Conservation (phyloP, 2,329 filamentous ascomycete genomes). For the Ascochyta lentis region DNA sequence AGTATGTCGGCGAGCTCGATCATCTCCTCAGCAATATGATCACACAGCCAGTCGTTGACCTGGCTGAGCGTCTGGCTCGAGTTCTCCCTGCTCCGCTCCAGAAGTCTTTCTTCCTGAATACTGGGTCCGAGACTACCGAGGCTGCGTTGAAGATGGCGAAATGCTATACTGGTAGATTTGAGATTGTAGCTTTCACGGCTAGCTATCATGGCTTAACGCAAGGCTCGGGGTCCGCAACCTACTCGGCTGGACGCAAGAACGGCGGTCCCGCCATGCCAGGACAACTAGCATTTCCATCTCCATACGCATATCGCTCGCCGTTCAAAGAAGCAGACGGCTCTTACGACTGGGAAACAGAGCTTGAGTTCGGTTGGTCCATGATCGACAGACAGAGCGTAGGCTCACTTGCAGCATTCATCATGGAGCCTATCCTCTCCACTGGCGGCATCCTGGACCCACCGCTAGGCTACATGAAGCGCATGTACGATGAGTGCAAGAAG, state of each 20-base stretch:
- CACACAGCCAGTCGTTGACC: slow-evolving; percentile 62
- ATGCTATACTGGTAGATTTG: slow-evolving; percentile 65
- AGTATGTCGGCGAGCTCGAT: slow-evolving; percentile 61
- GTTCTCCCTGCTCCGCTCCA: slow-evolving; percentile 59
- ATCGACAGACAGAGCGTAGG: slow-evolving; percentile 66
- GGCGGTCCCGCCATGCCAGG: slow-evolving; percentile 60
- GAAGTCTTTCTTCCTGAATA: slow-evolving; percentile 65
- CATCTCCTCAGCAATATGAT: slow-evolving; percentile 68
- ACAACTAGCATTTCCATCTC: slow-evolving; percentile 64
- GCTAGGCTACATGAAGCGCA: slow-evolving; percentile 62
- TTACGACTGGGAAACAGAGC: slow-evolving; percentile 70
- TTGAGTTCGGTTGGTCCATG: slow-evolving; percentile 67
- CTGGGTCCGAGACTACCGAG: slow-evolving; percentile 58
- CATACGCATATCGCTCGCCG: slow-evolving; percentile 66
- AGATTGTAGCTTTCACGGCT: slow-evolving; percentile 63
- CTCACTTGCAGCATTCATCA: slow-evolving; percentile 67
- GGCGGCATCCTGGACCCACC: slow-evolving; percentile 68
- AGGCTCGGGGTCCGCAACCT: slow-evolving; percentile 58
- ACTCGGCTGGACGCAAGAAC: slow-evolving; percentile 59
- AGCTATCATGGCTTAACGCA: slow-evolving; percentile 66
- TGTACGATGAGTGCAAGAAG: slow-evolving; percentile 54
- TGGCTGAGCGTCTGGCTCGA: slow-evolving; percentile 59
- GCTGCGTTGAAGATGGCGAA: slow-evolving; percentile 69
- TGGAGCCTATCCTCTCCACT: slow-evolving; percentile 66
- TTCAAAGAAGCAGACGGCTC: slow-evolving; percentile 66